Evolutionary conservation across 2,329 filamentous ascomycete species (phyloP), one percentile per base, ranked within the genome.

Genomic region (Ustulina deusta): DNA sequence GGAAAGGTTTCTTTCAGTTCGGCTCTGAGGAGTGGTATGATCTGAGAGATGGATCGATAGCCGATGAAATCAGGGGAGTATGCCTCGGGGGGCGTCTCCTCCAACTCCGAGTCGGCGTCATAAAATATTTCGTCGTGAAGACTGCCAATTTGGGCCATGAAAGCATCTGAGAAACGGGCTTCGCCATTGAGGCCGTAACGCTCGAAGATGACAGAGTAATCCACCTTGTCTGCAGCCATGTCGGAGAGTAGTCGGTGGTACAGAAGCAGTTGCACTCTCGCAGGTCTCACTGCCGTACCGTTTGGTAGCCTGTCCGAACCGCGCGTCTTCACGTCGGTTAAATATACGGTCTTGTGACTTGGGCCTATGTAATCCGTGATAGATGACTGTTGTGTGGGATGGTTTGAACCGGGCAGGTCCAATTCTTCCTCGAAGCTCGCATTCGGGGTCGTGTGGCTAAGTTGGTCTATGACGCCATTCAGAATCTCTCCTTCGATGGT

Each of bases 311-410:
- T 86, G n/a, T 81, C 83, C 3, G 86, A 88, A 0, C 84, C 85
- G 20, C 94, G 87, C 0, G 95, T 98, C 79, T 99, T 99, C 71
- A 97, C 89, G 74, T 99, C 96, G 0, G 90, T 90, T 56, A 99
- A 82, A 78, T 97, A 97, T n/a, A 87, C 77, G 67, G 81, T 81
- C 27, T 75, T 78, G 7, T 38, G 62, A 27, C 32, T 61, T 17
- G 65, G 71, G n/a, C 66, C 62, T 54, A 85, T 81, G 69, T 81
- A 86, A 52, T 82, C 77, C 0, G 77, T 80, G 22, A 86, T 79
- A 11, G 77, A 79, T 0, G 78, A 72, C 63, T 85, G 83, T 2
- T 75, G 76, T 10, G 74, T 70, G 0, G 72, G 32, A 7, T 7
- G 36, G 59, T 79, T 80, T 20, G 76, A 78, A 32, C 76, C 75